Evolutionary conservation across 495 filamentous ascomycete species (phyloP), one percentile per base, ranked within the genome.

Genomic region (Penicillium flavigenum): DNA sequence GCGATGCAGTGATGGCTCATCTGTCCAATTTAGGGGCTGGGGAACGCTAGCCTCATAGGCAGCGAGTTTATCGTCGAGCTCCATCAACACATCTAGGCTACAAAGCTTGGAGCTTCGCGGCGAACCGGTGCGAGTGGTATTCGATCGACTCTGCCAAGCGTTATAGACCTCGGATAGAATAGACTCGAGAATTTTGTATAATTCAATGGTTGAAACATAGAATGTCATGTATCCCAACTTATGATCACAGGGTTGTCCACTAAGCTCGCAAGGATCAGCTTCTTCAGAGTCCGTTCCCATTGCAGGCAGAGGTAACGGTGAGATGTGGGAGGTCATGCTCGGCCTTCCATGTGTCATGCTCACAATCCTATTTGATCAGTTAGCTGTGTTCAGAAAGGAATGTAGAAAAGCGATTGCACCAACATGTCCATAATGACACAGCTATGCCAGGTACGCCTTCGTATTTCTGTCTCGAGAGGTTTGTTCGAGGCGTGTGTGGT

Each of bases 301-400:
- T 11, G 29, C 58, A 2, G 76, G 76, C 12, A 74, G 57, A 7
- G 70, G 65, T 5, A 79, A 27, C 3, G 63, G 54, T 16, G 69
- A 57, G 39, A 75, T 51, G 41, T 77, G 70, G 14, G 68, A 69
- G 6, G 70, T 76, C 72, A 77, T 79, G 46, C 71, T 76, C 17
- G 79, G 79, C 22, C 75, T 59, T 10, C 78, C 79, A 46, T 73
- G 74, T 1, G 74, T 79, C 76, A 80, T 80, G 61, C 77, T 79
- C 53, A 77, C 67, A 26, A 74, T 70, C 63, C 77, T 80, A 39
- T 41, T 20, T 32, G 0, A 5, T n/a, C 4, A 12, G 16, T 61
- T 44, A 62, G 59, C 26, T 9, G 0, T 11, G 7, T 17, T 26
- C 38, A 29, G 14, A 7, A 20, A 34, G 26, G 16, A 45, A 57